phyloP scores from a whole-genome alignment of 1,139 yeast species.

The Lodderomyces elongisporus region DNA sequence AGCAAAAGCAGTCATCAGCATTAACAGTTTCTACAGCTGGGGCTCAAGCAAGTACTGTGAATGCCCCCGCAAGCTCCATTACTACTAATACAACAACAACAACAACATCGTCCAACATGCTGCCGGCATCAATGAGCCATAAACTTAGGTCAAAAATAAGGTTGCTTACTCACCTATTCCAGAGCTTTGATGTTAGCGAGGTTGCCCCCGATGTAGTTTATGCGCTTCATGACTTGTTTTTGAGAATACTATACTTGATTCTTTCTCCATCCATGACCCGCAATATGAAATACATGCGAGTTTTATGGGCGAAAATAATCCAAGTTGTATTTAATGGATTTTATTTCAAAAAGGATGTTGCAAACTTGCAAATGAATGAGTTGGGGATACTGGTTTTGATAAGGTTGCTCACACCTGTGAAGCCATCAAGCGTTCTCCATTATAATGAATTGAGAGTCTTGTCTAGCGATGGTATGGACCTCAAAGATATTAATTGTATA shows the following conservation, averaged over 20 bases:
- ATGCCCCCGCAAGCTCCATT: too few relatives aligned
- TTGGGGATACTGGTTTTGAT: constrained; percentile 23
- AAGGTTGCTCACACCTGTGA: constrained; percentile 18
- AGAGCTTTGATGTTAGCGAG: constrained; percentile 20
- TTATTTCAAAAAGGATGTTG: constrained; percentile 26
- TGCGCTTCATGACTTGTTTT: constrained; percentile 25
- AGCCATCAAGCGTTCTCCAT: constrained; percentile 15
- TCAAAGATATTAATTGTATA: constrained; percentile 29
- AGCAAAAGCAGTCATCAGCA: constrained; percentile 1
- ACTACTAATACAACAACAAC: too few relatives aligned
- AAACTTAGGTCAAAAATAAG: constrained; percentile 25
- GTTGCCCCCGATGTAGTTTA: constrained; percentile 24
- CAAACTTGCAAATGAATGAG: constrained; percentile 21
- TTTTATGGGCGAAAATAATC: constrained; percentile 38
- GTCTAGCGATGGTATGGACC: constrained; percentile 26
- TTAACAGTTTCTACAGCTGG: not conserved
- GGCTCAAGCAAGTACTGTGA: too few relatives aligned
- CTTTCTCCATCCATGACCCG: constrained; percentile 21
- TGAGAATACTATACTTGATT: constrained; percentile 31
- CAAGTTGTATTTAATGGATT: constrained; percentile 29
- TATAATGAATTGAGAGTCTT: constrained; percentile 30
- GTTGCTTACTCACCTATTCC: constrained; percentile 26
- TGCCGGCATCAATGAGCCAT: constrained; percentile 13
- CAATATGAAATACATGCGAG: constrained; percentile 22
- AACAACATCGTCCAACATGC: constrained; percentile 24